Conservation (phyloP, 2,329 filamentous ascomycete species). For the Fusarium xylarioides region DNA sequence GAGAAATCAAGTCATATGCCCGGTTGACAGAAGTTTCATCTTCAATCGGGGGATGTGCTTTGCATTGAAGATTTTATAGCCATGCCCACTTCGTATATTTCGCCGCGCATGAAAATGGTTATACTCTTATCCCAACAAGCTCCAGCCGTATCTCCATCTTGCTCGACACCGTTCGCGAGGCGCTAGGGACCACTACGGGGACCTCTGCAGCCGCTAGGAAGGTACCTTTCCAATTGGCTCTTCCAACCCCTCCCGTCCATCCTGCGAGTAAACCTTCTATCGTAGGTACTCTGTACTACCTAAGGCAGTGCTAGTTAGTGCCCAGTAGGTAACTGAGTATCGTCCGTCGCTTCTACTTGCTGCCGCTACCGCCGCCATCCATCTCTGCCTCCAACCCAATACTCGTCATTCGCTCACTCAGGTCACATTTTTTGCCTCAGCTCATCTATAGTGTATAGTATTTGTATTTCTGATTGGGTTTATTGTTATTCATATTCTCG, state of each 20-base stretch:
- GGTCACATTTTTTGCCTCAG: constrained; percentile 15
- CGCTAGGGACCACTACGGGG: constrained; percentile 10
- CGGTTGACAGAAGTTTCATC: neutral
- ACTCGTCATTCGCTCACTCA: constrained; percentile 26
- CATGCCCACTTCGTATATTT: neutral
- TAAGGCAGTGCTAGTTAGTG: constrained; percentile 5
- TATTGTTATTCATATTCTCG: neutral
- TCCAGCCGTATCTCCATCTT: neutral
- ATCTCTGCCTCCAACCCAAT: constrained; percentile 30
- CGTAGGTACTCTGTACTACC: neutral
- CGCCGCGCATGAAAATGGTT: neutral
- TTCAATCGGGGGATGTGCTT: neutral
- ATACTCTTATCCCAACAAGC: neutral
- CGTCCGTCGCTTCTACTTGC: constrained; percentile 7
- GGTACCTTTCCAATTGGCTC: constrained; percentile 23
- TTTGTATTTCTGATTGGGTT: constrained; percentile 3
- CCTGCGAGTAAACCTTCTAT: constrained; percentile 33
- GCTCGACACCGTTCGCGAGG: constrained; percentile 3
- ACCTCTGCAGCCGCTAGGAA: constrained; percentile 27
- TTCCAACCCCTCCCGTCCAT: constrained; percentile 18
- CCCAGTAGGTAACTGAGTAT: neutral
- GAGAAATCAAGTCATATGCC: neutral
- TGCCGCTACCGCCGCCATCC: constrained; percentile 11
- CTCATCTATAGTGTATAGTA: constrained; percentile 10
- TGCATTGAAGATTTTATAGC: neutral